These are phyloP conservation scores for Aspergillus fischeri DNA, from an alignment of 2,329 filamentous ascomycete genomes.

Conservation along the genomic window DNA sequence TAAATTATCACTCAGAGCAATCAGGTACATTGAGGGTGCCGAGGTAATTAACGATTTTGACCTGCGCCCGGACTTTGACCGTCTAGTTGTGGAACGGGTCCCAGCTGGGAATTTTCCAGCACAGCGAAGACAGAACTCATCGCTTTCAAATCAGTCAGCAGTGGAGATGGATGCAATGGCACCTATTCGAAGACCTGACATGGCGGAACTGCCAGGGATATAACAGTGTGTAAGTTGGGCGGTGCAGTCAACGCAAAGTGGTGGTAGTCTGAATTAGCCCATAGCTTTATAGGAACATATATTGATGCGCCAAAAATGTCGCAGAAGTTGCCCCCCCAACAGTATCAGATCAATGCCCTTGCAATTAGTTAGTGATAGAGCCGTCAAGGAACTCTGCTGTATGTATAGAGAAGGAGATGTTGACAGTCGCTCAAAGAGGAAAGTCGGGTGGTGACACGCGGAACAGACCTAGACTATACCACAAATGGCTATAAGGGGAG, in stretches of 20 bases:
- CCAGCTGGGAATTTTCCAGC: conserved; percentile 7
- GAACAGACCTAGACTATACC: not conserved
- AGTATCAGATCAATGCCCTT: not conserved
- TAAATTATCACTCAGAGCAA: conserved; percentile 25
- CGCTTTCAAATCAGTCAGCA: conserved; percentile 11
- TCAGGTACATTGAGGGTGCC: conserved; percentile 18
- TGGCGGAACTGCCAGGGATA: conserved; percentile 16
- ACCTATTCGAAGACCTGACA: conserved; percentile 10
- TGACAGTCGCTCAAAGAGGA: not conserved
- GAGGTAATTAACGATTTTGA: conserved; percentile 30
- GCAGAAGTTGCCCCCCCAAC: not conserved
- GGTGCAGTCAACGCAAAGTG: not conserved
- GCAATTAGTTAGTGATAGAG: not conserved
- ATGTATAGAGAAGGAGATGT: not conserved
- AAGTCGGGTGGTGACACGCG: not conserved
- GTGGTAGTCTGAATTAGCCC: not conserved
- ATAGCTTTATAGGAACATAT: not conserved
- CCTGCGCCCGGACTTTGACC: conserved; percentile 30
- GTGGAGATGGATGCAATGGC: conserved; percentile 10
- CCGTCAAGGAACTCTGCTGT: no score
- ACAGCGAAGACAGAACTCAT: conserved; percentile 12
- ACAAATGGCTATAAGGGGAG: conserved; percentile 6
- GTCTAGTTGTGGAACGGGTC: conserved; percentile 17
- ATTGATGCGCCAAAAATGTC: not conserved
- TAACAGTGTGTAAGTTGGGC: not conserved